Base-by-base conservation (phyloP, 768 basidiomycete species). In the Lepiota venenata region DNA sequence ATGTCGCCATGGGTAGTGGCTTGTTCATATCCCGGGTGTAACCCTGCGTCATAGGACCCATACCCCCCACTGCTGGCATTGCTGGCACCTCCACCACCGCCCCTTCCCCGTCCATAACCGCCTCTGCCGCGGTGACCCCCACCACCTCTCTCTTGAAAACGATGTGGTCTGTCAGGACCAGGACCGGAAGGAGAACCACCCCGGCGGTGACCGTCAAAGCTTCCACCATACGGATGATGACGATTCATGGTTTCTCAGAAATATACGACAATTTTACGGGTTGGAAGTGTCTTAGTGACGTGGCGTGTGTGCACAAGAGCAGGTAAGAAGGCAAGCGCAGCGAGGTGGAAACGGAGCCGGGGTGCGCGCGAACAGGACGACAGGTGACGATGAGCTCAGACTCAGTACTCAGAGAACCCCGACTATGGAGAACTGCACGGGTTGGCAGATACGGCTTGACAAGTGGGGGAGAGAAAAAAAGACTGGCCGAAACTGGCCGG, bases 201-300 rank as follows among this genome's bases (percentile, higher is more conserved):
- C 66, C 83, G 77, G 43, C 74, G 70, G 38, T 76, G 70, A 52
- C 74, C 73, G 55, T 89, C 89, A 76, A 82, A 85, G 65, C 74
- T 72, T 60, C 78, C 78, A 62, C 82, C 81, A 72, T 93, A 93
- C 21, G 91, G 91, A 81, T 93, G 89, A 73, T 92, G 91, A 65
- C 91, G 88, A 72, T 91, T 90, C 91, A 93, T 93, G 56, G 61
- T 65, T 66, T 67, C 66, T 64, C 58, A 66, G 56, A 44, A 47
- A 59, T 56, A 58, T 52, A 58, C 57, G 56, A 56, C 47, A 56
- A 60, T 51, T 61, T 47, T 55, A 59, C 51, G 39, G 29, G 46
- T 48, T 48, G 53, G 20, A 20, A 27, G 29, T 47, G 47, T 55
- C 61, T 61, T 58, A 61, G 69, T 71, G 74, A 72, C 69, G 70